Base-by-base conservation (phyloP, 176 grass and related monocot species). In the Panicum miliaceum region DNA sequence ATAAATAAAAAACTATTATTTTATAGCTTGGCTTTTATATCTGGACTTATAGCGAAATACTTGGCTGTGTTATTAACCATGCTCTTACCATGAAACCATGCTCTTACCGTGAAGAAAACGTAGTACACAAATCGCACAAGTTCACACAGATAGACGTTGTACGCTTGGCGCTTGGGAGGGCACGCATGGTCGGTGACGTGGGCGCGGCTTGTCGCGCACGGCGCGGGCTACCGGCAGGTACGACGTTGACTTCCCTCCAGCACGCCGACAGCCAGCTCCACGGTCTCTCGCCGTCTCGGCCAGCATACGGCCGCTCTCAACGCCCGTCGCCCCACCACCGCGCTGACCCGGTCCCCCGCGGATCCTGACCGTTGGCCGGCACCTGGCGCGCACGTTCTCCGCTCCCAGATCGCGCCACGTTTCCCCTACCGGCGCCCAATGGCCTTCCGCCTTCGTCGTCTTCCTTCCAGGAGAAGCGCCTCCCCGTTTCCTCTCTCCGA, bases 401-500 rank as follows among this genome's bases (percentile, higher is more conserved):
- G 1, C 18, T 25, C 13, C 25, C 15, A 4, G 36, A 78, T 77
- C 18, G 0, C 12, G 63, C n/a, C 50, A 69, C 48, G 72, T 84
- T 34, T 43, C 48, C 18, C 15, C 2, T 0, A 1, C 5, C 6
- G 1, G 27, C 8, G 3, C 43, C 82, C 46, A 16, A 23, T n/a
- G 61, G 36, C 36, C 50, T 47, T 15, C 61, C 45, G 34, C 34
- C 48, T 47, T 16, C 62, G 4, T 7, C 35, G 19, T 22, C 60
- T 40, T 41, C 52, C 22, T 40, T 68, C 50, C 26, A 12, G 22
- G 71, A 65, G 43, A 84, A 75, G 68, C 26, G 68, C 26, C 42
- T 73, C 42, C 57, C 57, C 41, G 50, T 42, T 26, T 19, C 15
- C 16, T 64, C 38, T 68, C 36, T 40, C 86, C 69, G 69, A 71